A percentile compares a stretch with the other conserved stretches of the same genome.
phyloP scores from a whole-genome alignment of 331 rosid genomes.

The Acacia pycnantha region DNA sequence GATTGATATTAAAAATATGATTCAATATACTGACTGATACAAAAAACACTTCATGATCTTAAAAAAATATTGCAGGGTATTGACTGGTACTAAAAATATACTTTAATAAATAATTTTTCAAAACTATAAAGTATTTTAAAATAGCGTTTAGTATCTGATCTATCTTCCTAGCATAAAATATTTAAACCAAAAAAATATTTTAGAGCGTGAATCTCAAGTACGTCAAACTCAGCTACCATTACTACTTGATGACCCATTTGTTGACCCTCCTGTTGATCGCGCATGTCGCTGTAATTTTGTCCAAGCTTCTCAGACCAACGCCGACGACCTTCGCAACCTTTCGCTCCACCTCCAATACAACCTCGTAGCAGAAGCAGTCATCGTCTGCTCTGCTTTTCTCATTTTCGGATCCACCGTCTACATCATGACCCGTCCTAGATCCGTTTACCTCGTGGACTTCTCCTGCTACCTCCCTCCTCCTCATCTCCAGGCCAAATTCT shows the following conservation, averaged over 20 bases:
- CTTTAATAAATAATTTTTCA: too few relatives aligned
- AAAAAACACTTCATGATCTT: too few relatives aligned
- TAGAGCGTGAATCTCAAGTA: conserved; percentile 53
- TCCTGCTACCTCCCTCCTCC: conserved; percentile 49
- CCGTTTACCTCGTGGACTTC: conserved; percentile 59
- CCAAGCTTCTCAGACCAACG: conserved; percentile 39
- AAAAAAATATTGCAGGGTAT: too few relatives aligned
- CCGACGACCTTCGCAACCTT: conserved; percentile 34
- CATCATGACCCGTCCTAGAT: conserved; percentile 44
- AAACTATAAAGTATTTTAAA: too few relatives aligned
- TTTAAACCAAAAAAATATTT: too few relatives aligned
- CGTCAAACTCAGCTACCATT: conserved; percentile 60
- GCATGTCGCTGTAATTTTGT: conserved; percentile 29
- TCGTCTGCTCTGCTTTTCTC: conserved; percentile 30
- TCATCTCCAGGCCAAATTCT: conserved; percentile 8
- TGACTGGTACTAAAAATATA: too few relatives aligned
- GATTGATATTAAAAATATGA: too few relatives aligned
- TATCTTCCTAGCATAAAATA: too few relatives aligned
- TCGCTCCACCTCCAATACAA: conserved; percentile 52
- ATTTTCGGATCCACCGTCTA: conserved; percentile 42
- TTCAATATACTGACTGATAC: too few relatives aligned
- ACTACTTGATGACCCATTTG: conserved; percentile 47
- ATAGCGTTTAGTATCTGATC: too few relatives aligned
- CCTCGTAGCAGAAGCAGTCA: conserved; percentile 34
- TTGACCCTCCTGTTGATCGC: conserved; percentile 48